Conservation (phyloP, 495 filamentous ascomycete genomes). For the Aspergillus ostianus region DNA sequence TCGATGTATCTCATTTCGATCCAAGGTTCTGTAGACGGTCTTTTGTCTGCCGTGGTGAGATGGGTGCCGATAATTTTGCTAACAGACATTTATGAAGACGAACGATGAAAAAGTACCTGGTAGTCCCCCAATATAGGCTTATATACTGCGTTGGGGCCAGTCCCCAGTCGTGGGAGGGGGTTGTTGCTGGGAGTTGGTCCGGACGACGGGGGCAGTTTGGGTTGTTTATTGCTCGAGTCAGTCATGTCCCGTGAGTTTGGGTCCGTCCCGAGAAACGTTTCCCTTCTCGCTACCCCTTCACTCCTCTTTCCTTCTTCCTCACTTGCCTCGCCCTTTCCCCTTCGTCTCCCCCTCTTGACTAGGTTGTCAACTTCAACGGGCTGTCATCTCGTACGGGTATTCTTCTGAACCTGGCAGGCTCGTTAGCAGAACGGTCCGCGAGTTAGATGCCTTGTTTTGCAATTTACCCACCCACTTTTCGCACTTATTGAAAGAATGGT, state of each 20-base stretch:
- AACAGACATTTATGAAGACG: too few species aligned
- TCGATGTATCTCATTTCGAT: background rate
- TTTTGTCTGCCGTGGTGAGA: background rate
- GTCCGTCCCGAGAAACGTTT: background rate
- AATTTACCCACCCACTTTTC: background rate
- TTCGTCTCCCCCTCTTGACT: background rate
- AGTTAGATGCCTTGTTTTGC: background rate
- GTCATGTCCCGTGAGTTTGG: background rate
- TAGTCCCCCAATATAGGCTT: too few species aligned
- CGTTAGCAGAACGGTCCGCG: background rate
- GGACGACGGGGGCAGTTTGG: background rate
- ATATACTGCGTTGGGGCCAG: background rate
- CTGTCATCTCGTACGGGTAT: background rate
- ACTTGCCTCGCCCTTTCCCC: background rate
- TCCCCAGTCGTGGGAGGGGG: background rate
- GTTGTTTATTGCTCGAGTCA: background rate
- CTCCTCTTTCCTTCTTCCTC: background rate
- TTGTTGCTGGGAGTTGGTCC: background rate
- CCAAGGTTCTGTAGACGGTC: background rate
- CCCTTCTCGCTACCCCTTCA: background rate
- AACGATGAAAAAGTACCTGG: background rate
- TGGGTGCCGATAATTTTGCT: too few species aligned
- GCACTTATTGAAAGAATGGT: background rate
- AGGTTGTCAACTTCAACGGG: background rate
- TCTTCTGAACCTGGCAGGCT: background rate